Percentiles rank a stretch among this genome's conserved stretches.
These are phyloP conservation scores for Penicillium brevicompactum DNA, from an alignment of 2,329 filamentous ascomycete genomes.

Conservation along the genomic window DNA sequence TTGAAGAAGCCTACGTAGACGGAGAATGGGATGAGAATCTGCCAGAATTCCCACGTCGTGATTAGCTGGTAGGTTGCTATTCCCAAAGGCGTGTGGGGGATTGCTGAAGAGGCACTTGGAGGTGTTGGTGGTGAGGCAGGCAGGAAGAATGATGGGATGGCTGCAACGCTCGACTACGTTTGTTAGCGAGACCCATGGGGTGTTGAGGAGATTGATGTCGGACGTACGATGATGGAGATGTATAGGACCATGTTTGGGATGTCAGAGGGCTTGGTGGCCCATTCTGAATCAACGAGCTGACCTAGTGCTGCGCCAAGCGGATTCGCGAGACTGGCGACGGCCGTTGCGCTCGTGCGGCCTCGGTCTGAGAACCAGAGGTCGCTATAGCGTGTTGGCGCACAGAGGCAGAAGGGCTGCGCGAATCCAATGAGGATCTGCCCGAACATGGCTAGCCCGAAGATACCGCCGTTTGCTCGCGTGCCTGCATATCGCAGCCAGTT, in stretches of 20 bases:
- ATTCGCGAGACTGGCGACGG: slow-evolving; percentile 81
- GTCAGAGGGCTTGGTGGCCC: slow-evolving; percentile 64
- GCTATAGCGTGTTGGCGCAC: slow-evolving; percentile 85
- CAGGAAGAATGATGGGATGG: slow-evolving; percentile 79
- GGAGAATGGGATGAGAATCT: slow-evolving; percentile 77
- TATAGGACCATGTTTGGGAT: slow-evolving; percentile 84
- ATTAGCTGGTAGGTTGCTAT: slow-evolving; percentile 58
- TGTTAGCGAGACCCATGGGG: neutral
- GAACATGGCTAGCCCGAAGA: slow-evolving; percentile 79
- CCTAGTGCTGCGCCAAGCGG: slow-evolving; percentile 87
- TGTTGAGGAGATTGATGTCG: neutral
- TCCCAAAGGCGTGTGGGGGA: slow-evolving; percentile 55
- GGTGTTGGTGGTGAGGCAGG: slow-evolving; percentile 76
- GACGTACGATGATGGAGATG: slow-evolving; percentile 74
- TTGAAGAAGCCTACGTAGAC: slow-evolving; percentile 94
- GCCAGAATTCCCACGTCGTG: slow-evolving; percentile 71
- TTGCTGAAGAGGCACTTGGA: slow-evolving; percentile 66
- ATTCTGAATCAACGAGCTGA: slow-evolving; percentile 81
- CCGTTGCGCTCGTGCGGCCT: slow-evolving; percentile 85
- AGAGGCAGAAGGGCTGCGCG: slow-evolving; percentile 87
- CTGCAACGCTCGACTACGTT: slow-evolving; percentile 61
- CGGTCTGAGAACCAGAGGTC: slow-evolving; percentile 90
- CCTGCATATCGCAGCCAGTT: slow-evolving; percentile 92
- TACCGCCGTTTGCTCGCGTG: slow-evolving; percentile 58
- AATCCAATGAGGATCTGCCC: slow-evolving; percentile 89